phyloP scores from a whole-genome alignment of 192 early-diverging fungal species.

The Paraglomus brasilianum region DNA sequence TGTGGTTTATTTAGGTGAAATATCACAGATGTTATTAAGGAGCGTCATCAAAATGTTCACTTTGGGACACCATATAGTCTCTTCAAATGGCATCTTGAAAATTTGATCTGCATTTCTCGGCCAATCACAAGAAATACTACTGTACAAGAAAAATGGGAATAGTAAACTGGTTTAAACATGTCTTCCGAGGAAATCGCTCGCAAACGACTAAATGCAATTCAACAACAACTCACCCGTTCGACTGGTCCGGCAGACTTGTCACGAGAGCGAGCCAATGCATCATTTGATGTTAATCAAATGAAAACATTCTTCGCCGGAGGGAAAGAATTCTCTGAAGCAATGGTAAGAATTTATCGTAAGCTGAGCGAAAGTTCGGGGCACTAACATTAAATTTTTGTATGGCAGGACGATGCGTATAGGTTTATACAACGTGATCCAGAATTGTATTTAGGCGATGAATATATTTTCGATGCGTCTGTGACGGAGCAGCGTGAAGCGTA shows the following conservation, averaged over 20 bases:
- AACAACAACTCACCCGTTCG: constrained; percentile 42
- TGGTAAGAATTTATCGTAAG: constrained; percentile 35
- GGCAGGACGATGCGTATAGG: constrained; percentile 43
- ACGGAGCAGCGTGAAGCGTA: constrained; percentile 55
- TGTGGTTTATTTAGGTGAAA: no score
- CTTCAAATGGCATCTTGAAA: no score
- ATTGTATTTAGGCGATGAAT: constrained; percentile 47
- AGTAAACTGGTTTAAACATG: no score
- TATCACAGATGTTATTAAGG: no score
- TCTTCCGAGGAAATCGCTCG: constrained; percentile 26
- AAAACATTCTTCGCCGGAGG: constrained; percentile 46
- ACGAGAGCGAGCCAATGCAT: constrained; percentile 51
- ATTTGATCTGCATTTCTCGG: no score
- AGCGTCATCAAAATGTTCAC: no score
- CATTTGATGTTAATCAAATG: constrained; percentile 53
- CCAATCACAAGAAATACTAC: no score
- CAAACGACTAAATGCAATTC: constrained; percentile 39
- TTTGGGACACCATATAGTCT: no score
- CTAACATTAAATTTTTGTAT: neutral
- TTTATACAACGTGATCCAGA: constrained; percentile 53
- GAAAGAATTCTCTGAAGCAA: constrained; percentile 44
- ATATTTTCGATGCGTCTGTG: constrained; percentile 49
- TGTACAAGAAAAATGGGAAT: no score
- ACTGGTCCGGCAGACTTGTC: constrained; percentile 54
- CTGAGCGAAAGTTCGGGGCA: neutral